phyloP scores from a whole-genome alignment of 2,329 filamentous ascomycete species.

The Alternaria tenuissima region DNA sequence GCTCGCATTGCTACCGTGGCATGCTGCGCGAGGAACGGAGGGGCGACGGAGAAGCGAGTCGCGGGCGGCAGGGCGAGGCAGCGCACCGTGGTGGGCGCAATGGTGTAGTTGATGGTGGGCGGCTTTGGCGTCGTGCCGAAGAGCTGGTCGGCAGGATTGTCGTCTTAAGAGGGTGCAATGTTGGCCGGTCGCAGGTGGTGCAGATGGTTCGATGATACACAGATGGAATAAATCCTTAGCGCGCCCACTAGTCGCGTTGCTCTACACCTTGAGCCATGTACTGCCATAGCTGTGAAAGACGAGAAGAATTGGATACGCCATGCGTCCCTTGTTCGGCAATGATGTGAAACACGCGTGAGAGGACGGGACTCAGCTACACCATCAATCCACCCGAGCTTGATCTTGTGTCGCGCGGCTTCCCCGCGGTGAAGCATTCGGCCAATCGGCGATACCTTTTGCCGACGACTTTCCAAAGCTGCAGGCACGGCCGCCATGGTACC shows the following conservation, averaged over 20 bases:
- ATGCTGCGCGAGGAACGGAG: slow-evolving; percentile 38
- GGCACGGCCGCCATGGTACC: slow-evolving; percentile 11
- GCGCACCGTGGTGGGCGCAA: slow-evolving; percentile 22
- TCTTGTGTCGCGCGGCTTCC: slow-evolving; percentile 7
- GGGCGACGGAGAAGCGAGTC: slow-evolving; percentile 29
- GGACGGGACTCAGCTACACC: not conserved
- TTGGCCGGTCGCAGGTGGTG: not conserved
- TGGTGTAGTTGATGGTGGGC: slow-evolving; percentile 5
- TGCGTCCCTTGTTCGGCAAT: not conserved
- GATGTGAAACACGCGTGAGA: not conserved
- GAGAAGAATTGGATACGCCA: no score
- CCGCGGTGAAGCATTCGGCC: slow-evolving; percentile 10
- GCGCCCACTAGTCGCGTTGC: slow-evolving; percentile 14
- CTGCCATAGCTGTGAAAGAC: not conserved
- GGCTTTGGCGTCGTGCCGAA: not conserved
- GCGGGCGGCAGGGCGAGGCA: slow-evolving; percentile 21
- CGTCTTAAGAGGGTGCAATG: not conserved
- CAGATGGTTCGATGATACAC: not conserved
- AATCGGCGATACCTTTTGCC: slow-evolving; percentile 24
- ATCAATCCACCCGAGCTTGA: not conserved
- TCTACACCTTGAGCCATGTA: not conserved
- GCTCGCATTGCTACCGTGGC: slow-evolving; percentile 66
- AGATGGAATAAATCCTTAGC: slow-evolving; percentile 14
- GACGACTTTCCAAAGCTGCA: slow-evolving; percentile 24
- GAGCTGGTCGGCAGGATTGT: not conserved